These are phyloP conservation scores for Meredithiella fracta DNA, from an alignment of 2,329 filamentous ascomycete genomes.

Conservation along the genomic window DNA sequence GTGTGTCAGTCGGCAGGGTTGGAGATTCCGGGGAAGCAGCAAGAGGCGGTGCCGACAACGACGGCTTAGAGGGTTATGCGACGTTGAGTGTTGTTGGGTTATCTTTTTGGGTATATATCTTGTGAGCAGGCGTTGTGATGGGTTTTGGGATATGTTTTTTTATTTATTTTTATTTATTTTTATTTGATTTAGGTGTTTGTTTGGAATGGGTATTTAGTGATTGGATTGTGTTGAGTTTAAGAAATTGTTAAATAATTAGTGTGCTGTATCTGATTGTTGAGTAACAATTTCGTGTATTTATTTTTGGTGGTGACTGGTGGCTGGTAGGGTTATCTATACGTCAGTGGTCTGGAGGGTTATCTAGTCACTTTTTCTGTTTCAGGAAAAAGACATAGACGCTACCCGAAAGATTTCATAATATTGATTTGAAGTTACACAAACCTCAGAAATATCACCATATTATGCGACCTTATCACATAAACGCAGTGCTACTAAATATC, in stretches of 20 bases:
- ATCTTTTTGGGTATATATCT: neutral
- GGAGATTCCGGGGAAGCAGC: constrained; percentile 18
- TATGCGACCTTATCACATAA: too few species aligned
- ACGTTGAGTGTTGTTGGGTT: neutral
- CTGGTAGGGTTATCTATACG: too few species aligned
- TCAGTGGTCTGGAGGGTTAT: too few species aligned
- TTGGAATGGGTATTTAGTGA: neutral
- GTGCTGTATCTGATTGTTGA: neutral
- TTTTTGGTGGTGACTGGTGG: too few species aligned
- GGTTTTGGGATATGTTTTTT: neutral
- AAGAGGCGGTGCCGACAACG: constrained; percentile 4
- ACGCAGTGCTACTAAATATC: too few species aligned
- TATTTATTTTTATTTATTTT: too few species aligned
- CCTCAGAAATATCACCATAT: too few species aligned
- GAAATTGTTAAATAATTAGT: neutral
- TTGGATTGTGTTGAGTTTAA: neutral
- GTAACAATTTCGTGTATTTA: too few species aligned
- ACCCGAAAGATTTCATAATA: too few species aligned
- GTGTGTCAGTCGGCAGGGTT: constrained; percentile 45
- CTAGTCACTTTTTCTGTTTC: neutral
- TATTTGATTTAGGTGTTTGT: neutral
- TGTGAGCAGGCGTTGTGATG: neutral
- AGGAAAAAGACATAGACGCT: neutral
- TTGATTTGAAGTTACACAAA: too few species aligned
- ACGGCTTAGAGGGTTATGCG: neutral